These are phyloP conservation scores for Scytalidium lignicola DNA, from an alignment of 2,329 filamentous ascomycete genomes.

Conservation along the genomic window DNA sequence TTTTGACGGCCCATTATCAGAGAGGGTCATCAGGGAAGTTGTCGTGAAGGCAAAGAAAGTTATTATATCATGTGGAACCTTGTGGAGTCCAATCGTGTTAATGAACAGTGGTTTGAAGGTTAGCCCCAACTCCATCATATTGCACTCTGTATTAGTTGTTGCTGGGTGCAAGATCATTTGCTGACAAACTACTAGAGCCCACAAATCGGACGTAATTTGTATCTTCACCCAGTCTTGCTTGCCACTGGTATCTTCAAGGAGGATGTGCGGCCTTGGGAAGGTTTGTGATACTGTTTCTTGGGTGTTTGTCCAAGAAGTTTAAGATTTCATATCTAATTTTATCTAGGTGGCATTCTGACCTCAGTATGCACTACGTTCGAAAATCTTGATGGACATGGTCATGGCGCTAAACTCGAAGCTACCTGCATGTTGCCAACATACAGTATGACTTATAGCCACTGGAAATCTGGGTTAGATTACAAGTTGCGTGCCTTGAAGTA, in stretches of 20 bases:
- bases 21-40: conserved; percentile 52
- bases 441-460: conserved; percentile 58
- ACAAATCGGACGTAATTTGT: conserved; percentile 76
- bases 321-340: conserved; percentile 2
- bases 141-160: background rate
- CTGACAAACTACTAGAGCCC: conserved; percentile 45
- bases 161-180: background rate
- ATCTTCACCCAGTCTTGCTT: conserved; percentile 69
- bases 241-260: conserved; percentile 61
- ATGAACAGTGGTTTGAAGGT: conserved; percentile 71
- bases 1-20: conserved; percentile 43
- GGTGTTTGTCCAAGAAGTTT: background rate
- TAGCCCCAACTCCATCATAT: background rate
- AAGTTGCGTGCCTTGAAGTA: conserved; percentile 68
- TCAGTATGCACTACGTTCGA: conserved; percentile 72
- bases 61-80: conserved; percentile 69
- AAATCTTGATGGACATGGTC: conserved; percentile 72
- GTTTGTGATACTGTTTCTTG: conserved; percentile 7
- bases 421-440: conserved; percentile 67
- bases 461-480: conserved; percentile 62
- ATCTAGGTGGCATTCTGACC: conserved; percentile 63
- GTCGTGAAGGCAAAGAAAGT: conserved; percentile 75
- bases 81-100: conserved; percentile 74
- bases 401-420: conserved; percentile 78
- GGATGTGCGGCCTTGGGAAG: conserved; percentile 64